Evolutionary conservation across 2,329 filamentous ascomycete species (phyloP).

Genomic region (Pseudogymnoascus verrucosus): DNA sequence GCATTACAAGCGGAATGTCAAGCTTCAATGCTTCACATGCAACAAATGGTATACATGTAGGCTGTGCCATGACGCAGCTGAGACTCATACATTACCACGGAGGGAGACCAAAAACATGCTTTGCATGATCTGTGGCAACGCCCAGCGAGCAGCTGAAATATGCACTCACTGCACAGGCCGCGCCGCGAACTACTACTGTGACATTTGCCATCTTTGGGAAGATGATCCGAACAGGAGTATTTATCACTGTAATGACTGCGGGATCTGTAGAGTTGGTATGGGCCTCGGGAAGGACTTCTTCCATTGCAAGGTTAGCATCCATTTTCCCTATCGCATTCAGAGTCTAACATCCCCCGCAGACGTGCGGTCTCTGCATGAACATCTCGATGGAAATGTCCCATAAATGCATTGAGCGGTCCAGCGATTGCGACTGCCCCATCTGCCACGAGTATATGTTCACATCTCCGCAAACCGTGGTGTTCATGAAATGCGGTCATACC

Average conservation of each 20-base stretch:
- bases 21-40: constrained; percentile 87
- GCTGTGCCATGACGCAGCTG: constrained; percentile 80
- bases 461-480: constrained; percentile 78
- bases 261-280: constrained; percentile 84
- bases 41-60: constrained; percentile 90
- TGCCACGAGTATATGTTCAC: constrained; percentile 96
- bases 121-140: constrained; percentile 87
- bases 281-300: constrained; percentile 95
- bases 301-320: constrained; percentile 75
- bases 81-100: constrained; percentile 72
- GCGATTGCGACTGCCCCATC: constrained; percentile 93
- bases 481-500: constrained; percentile 92
- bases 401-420: constrained; percentile 88
- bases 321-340: neutral
- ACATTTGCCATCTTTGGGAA: constrained; percentile 94
- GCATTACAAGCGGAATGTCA: constrained; percentile 94
- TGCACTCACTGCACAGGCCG: constrained; percentile 70
- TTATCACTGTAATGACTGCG: constrained; percentile 93
- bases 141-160: constrained; percentile 71
- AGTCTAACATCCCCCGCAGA: constrained; percentile 39
- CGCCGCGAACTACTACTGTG: constrained; percentile 85
- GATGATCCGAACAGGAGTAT: constrained; percentile 85
- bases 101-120: constrained; percentile 90
- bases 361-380: constrained; percentile 87
- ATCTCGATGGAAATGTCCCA: constrained; percentile 79